Percentiles rank a stretch among this genome's conserved stretches.
Conservation (phyloP, 306 rosid species). For the Malus sieversii region DNA sequence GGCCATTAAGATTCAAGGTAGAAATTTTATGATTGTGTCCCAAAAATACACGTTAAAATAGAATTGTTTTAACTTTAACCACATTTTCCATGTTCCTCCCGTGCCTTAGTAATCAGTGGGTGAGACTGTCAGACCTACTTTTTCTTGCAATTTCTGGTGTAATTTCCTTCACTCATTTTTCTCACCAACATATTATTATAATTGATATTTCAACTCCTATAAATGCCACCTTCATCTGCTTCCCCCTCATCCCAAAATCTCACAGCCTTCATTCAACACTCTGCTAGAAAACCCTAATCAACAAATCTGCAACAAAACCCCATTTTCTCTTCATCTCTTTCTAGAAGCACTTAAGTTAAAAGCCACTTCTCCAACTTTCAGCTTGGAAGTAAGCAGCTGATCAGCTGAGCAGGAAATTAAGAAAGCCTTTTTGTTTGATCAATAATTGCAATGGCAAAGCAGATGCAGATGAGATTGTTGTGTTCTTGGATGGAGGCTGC, state of each 20-base stretch:
- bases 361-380: background rate
- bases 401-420: background rate
- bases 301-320: background rate
- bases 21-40: too few relatives aligned
- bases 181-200: background rate
- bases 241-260: background rate
- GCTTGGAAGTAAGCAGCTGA: background rate
- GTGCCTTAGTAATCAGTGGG: background rate
- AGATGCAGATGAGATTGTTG: constrained; percentile 22
- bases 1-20: background rate
- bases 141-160: background rate
- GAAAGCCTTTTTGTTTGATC: background rate
- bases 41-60: background rate
- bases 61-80: background rate
- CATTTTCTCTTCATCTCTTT: background rate
- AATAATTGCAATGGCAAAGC: constrained; percentile 32
- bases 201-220: background rate
- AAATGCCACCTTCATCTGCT: background rate
- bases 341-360: background rate
- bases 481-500: constrained; percentile 39
- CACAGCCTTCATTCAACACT: background rate
- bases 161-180: background rate
- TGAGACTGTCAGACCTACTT: background rate
- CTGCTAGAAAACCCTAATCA: background rate
- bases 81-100: constrained; percentile 1